Evolutionary conservation across 495 filamentous ascomycete species (phyloP), one percentile per base, ranked within the genome.

Genomic region (Penicillium cinerascens): DNA sequence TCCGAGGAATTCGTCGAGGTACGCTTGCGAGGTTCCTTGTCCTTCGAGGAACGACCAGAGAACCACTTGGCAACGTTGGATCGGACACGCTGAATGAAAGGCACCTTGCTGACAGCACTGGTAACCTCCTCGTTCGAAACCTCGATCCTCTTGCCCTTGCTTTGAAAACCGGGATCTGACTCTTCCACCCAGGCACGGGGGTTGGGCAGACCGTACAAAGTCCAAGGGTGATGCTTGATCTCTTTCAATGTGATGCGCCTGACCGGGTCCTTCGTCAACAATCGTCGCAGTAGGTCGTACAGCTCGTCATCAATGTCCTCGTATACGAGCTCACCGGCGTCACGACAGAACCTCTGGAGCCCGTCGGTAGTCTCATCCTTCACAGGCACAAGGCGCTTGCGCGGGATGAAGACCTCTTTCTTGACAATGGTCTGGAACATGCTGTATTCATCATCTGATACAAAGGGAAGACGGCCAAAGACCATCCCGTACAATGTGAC

Each of bases 151-250:
- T 89, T 87, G 53, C 91, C 91, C 47, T 91, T 85, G 51, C 85
- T 87, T 52, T 86, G 86, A 23, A 84, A 80, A 20, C 79, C 84
- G 6, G 92, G 91, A 65, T 99, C 95, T 6, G 90, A 96, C 49
- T 96, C 89, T 57, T 97, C 91, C 15, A 97, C 81, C 93, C 93
- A 99, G 3, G 75, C 72, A 20, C 80, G 72, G 39, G 86, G 82
- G 56, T 96, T 86, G 26, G 79, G 71, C 41, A 99, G 81, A 39
- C 86, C 92, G 41, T 84, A 68, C n/a, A 92, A 76, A 29, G 96
- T 86, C 91, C 93, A 99, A n/a, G 88, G 86, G 61, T 99, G 93
- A 49, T 87, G 88, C 65, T 97, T 97, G 58, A 97, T 92, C 60
- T 97, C 92, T 54, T 86, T 87, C 43, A 99, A 72, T 2, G 86